Percentiles rank a stretch among this genome's conserved stretches.
These are phyloP conservation scores for Oryza brachyantha DNA, from an alignment of 176 grass and related monocot genomes.

Conservation along the genomic window DNA sequence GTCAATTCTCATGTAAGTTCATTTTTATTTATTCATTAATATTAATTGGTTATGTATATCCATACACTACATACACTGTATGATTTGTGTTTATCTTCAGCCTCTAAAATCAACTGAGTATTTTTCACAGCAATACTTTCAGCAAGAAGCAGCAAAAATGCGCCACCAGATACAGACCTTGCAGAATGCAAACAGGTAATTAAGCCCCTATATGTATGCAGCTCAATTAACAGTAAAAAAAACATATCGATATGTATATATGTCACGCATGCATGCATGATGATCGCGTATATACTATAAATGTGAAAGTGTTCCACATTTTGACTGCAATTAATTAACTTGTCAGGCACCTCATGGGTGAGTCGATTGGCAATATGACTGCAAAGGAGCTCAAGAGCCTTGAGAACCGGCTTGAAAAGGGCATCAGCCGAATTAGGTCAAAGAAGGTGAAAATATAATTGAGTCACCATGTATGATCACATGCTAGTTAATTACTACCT, in stretches of 20 bases:
- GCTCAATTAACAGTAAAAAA: too few relatives aligned
- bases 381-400: conserved; percentile 74
- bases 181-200: conserved; percentile 66
- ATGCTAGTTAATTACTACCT: neutral
- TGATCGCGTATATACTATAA: neutral
- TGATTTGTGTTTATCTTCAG: neutral
- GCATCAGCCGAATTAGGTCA: conserved; percentile 55
- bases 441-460: conserved; percentile 53
- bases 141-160: conserved; percentile 71
- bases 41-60: neutral
- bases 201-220: neutral
- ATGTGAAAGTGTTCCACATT: neutral
- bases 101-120: neutral
- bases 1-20: conserved; percentile 61
- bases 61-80: neutral
- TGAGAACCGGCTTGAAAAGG: conserved; percentile 65
- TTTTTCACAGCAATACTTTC: conserved; percentile 66
- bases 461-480: neutral
- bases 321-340: neutral
- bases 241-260: too few relatives aligned
- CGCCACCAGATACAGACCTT: conserved; percentile 71
- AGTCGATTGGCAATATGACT: conserved; percentile 60
- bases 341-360: conserved; percentile 69
- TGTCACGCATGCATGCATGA: neutral
- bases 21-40: too few relatives aligned